Percentiles rank a stretch among this genome's conserved stretches.
Evolutionary conservation across 345 rosid genomes (phyloP).

Genomic region (Linum tenue): DNA sequence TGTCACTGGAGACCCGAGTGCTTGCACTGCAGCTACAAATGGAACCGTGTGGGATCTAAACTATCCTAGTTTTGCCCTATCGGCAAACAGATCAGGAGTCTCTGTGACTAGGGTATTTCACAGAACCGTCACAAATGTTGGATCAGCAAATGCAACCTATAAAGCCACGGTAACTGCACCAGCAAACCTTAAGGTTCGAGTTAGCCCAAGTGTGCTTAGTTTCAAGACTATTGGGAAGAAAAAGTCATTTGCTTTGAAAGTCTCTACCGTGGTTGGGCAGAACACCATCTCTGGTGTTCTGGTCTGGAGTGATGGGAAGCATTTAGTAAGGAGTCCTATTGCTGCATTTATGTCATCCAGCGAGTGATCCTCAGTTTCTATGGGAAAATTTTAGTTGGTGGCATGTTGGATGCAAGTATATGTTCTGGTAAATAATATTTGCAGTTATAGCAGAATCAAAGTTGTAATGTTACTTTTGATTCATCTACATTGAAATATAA

Average conservation of each 20-base stretch:
- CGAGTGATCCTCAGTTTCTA: no score
- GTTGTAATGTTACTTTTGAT: no score
- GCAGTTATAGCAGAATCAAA: no score
- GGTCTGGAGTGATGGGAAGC: background rate
- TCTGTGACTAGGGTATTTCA: slow-evolving; percentile 24
- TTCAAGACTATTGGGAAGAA: slow-evolving; percentile 28
- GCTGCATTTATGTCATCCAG: no score
- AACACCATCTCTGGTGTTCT: background rate
- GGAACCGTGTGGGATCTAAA: slow-evolving; percentile 31
- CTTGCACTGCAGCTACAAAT: slow-evolving; percentile 20
- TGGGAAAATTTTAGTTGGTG: no score
- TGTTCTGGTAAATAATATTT: no score
- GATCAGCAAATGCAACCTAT: slow-evolving; percentile 34
- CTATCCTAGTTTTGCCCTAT: slow-evolving; percentile 37
- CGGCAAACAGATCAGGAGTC: slow-evolving; percentile 4
- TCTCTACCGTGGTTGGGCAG: slow-evolving; percentile 6
- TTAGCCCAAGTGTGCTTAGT: slow-evolving; percentile 29
- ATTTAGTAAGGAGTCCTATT: background rate
- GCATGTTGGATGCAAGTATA: no score
- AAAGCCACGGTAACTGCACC: slow-evolving; percentile 15
- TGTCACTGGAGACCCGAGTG: slow-evolving; percentile 26
- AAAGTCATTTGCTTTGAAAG: slow-evolving; percentile 35
- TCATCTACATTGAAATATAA: no score
- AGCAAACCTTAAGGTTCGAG: slow-evolving; percentile 17
- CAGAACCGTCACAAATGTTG: slow-evolving; percentile 58